These are phyloP conservation scores for Corymbia citriodora DNA, from an alignment of 441 rosid genomes.

Conservation along the genomic window DNA sequence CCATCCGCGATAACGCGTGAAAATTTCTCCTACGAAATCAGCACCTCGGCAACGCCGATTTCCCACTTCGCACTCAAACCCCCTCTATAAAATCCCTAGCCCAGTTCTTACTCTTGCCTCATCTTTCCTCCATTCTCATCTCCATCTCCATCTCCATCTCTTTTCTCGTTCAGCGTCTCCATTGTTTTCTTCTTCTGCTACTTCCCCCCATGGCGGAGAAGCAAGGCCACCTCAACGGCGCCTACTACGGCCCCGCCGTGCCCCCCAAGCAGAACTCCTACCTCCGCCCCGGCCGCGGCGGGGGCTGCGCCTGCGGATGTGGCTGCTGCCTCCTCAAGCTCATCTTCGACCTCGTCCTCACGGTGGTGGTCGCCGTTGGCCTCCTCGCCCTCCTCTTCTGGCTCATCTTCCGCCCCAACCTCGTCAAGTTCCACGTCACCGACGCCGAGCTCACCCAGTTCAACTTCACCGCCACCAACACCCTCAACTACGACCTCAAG, in stretches of 20 bases:
- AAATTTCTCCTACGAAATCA: background rate
- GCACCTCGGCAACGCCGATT: background rate
- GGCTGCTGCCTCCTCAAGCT: constrained; percentile 48
- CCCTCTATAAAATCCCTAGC: background rate
- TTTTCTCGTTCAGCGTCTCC: background rate
- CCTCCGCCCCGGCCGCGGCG: constrained; percentile 40
- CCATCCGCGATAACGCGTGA: background rate
- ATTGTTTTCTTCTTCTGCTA: background rate
- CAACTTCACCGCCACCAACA: constrained; percentile 30
- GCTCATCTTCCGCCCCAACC: constrained; percentile 70
- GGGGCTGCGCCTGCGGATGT: constrained; percentile 52
- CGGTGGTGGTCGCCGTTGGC: constrained; percentile 36
- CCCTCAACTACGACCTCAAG: constrained; percentile 39
- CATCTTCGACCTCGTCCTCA: constrained; percentile 29
- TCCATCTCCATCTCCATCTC: background rate
- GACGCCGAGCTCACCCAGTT: constrained; percentile 45
- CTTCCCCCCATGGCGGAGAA: constrained; percentile 36
- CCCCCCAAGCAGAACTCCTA: constrained; percentile 40
- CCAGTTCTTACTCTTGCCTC: background rate
- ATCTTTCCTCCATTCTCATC: background rate
- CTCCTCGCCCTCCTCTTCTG: constrained; percentile 49
- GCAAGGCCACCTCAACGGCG: constrained; percentile 48
- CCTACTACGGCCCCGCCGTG: constrained; percentile 60
- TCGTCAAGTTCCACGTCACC: constrained; percentile 50
- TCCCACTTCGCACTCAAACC: background rate